Percentiles rank a stretch among this genome's conserved stretches.
Conservation (phyloP, 2,329 filamentous ascomycete genomes). For the Diaporthe sp. region DNA sequence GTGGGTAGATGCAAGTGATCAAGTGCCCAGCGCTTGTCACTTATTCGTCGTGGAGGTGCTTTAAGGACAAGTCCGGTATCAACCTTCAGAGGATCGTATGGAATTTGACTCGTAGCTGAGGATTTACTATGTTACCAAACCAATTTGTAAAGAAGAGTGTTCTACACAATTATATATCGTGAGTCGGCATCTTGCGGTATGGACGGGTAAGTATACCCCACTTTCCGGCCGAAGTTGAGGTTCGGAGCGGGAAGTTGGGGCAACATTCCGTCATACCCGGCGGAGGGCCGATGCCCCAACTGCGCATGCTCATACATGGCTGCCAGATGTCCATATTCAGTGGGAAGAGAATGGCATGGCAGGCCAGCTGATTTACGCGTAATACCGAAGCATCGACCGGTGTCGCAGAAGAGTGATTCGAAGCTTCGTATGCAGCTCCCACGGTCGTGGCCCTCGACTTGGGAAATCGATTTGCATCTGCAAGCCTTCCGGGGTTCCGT, state of each 20-base stretch:
- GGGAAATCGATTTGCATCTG: neutral
- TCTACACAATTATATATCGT: neutral
- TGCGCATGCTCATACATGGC: neutral
- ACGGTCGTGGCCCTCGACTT: neutral
- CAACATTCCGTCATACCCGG: conserved; percentile 16
- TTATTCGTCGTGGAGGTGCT: neutral
- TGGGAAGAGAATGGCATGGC: neutral
- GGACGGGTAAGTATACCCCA: neutral
- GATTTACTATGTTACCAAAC: neutral
- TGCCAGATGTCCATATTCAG: neutral
- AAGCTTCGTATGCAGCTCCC: neutral
- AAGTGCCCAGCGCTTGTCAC: neutral
- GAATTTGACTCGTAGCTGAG: accelerated
- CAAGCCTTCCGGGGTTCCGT: neutral
- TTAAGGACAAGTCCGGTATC: neutral
- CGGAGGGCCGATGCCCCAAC: neutral
- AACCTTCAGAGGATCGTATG: no score
- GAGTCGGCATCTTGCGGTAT: neutral
- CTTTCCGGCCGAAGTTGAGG: conserved; percentile 13
- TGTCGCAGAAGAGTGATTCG: neutral
- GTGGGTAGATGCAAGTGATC: neutral
- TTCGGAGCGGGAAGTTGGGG: conserved; percentile 17
- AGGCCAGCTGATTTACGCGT: neutral
- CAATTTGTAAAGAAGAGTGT: neutral
- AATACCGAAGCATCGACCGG: neutral